phyloP scores from a whole-genome alignment of 1,139 yeast species.

The Magnusiomyces tetraspermus region DNA sequence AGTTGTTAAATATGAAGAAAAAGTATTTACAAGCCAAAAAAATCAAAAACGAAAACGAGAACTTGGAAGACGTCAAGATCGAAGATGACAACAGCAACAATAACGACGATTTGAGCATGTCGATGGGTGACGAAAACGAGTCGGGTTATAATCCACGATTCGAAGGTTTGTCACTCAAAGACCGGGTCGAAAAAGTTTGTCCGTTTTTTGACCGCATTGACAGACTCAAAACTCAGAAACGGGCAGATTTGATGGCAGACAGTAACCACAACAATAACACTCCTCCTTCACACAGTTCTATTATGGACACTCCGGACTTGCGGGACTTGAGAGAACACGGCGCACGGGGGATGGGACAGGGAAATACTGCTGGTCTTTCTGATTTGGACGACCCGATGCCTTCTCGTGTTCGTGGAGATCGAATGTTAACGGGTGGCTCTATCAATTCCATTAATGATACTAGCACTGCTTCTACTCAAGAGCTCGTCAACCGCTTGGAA shows the following conservation, averaged over 20 bases:
- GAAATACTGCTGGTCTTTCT: background rate
- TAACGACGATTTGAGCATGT: background rate
- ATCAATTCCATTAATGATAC: background rate
- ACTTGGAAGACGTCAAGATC: background rate
- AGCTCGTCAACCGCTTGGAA: background rate
- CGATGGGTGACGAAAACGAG: background rate
- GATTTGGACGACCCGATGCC: background rate
- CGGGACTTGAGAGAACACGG: background rate
- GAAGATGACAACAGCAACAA: constrained; percentile 2
- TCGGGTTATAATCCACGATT: background rate
- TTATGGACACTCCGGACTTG: background rate
- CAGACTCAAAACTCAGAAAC: constrained; percentile 3
- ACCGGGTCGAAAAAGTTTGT: constrained; percentile 11
- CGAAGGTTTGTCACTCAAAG: constrained; percentile 2
- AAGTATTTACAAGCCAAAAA: constrained; percentile 12
- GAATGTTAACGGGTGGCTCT: background rate
- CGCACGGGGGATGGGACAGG: background rate
- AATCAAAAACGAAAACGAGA: constrained; percentile 7
- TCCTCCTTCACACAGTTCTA: background rate
- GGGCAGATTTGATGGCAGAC: background rate
- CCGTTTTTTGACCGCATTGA: constrained; percentile 14
- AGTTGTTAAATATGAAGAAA: constrained; percentile 15
- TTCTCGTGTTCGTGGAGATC: background rate
- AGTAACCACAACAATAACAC: background rate
- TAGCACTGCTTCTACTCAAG: background rate